Evolutionary conservation across 1,139 yeast species (phyloP).

Genomic region (Kodamaea sp.): DNA sequence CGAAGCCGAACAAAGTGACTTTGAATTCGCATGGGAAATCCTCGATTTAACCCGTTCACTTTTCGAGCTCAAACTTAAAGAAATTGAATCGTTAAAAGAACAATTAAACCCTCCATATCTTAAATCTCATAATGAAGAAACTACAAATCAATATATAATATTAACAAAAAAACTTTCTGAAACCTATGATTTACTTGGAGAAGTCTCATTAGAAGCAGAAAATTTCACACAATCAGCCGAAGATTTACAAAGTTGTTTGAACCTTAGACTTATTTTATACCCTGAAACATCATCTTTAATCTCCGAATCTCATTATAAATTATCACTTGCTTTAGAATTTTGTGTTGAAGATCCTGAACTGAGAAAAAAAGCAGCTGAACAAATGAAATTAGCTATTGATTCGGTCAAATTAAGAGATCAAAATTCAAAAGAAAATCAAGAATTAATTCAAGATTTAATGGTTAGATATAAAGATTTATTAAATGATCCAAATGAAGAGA

Average conservation of each 20-base stretch:
- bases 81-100: slow-evolving; percentile 14
- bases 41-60: slow-evolving; percentile 70
- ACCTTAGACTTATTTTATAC: slow-evolving; percentile 54
- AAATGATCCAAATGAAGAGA: slow-evolving; percentile 48
- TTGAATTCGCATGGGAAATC: slow-evolving; percentile 86
- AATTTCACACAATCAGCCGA: slow-evolving; percentile 72
- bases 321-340: slow-evolving; percentile 77
- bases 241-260: slow-evolving; percentile 59
- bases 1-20: slow-evolving; percentile 63
- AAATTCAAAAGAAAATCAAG: slow-evolving; percentile 42
- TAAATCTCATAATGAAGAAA: slow-evolving; percentile 29
- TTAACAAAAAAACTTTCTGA: slow-evolving; percentile 61
- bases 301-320: slow-evolving; percentile 78
- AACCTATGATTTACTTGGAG: slow-evolving; percentile 78
- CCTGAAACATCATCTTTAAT: slow-evolving; percentile 53
- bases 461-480: slow-evolving; percentile 50
- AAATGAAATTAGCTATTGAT: slow-evolving; percentile 58
- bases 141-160: slow-evolving; percentile 31
- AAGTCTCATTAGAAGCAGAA: slow-evolving; percentile 82
- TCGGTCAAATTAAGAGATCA: slow-evolving; percentile 48
- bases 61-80: slow-evolving; percentile 46
- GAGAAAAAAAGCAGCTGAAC: slow-evolving; percentile 51
- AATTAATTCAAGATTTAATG: slow-evolving; percentile 51
- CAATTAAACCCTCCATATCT: slow-evolving; percentile 30
- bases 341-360: slow-evolving; percentile 50